Percentiles rank a stretch among this genome's conserved stretches.
Evolutionary conservation across 2,329 filamentous ascomycete species (phyloP).

Genomic region (Trichoderma asperellum): DNA sequence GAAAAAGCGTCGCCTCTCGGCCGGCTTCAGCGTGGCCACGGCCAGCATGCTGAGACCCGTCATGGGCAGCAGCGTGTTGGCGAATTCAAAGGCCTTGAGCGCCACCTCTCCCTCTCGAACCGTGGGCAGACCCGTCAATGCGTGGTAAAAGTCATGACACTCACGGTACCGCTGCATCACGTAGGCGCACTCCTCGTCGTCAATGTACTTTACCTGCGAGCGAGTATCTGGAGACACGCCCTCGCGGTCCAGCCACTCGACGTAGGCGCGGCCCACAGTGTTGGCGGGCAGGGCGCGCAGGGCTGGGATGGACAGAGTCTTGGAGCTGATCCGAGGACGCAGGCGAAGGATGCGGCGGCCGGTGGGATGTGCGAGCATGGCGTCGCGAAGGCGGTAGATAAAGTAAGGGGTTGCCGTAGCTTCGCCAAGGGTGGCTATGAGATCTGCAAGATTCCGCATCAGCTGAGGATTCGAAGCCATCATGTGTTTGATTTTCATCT

Average conservation of each 20-base stretch:
- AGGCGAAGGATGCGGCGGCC: conserved; percentile 90
- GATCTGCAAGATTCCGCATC: conserved; percentile 58
- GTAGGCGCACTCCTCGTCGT: conserved; percentile 94
- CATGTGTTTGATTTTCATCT: not conserved
- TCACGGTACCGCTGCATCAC: conserved; percentile 98
- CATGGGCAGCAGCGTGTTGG: conserved; percentile 94
- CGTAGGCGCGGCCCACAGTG: conserved; percentile 81
- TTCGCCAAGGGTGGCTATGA: conserved; percentile 93
- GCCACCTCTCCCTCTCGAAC: conserved; percentile 96
- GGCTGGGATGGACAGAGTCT: conserved; percentile 65
- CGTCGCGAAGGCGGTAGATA: conserved; percentile 85
- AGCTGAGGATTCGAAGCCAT: not conserved
- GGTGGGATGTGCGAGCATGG: conserved; percentile 83
- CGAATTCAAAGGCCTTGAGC: conserved; percentile 97
- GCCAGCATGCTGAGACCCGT: conserved; percentile 84
- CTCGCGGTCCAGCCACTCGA: conserved; percentile 89
- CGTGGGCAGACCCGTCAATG: conserved; percentile 85
- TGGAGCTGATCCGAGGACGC: conserved; percentile 83
- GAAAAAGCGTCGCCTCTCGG: conserved; percentile 77
- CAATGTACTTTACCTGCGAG: conserved; percentile 81
- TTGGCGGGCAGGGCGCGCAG: conserved; percentile 74
- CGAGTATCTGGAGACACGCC: conserved; percentile 92
- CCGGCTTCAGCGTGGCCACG: conserved; percentile 81
- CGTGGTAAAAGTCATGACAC: conserved; percentile 97
- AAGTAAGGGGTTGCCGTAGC: conserved; percentile 94